These are phyloP conservation scores for Colletotrichum tofieldiae DNA, from an alignment of 2,329 filamentous ascomycete genomes.

Conservation along the genomic window DNA sequence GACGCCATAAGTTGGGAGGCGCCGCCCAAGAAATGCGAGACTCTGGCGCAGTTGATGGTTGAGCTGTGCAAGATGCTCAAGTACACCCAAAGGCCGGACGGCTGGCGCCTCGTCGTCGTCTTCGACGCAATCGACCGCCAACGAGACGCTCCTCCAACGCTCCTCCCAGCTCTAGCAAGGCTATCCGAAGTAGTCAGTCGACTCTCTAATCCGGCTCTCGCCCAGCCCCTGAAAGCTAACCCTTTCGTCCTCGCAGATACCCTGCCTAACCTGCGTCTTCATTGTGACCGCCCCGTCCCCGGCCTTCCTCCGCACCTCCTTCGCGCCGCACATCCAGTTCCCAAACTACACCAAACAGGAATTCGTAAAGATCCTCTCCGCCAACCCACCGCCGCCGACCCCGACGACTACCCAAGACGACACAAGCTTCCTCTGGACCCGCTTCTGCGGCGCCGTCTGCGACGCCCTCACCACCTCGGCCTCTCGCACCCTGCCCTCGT, in stretches of 20 bases:
- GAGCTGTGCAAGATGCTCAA: constrained; percentile 78
- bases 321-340: constrained; percentile 82
- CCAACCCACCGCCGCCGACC: constrained; percentile 60
- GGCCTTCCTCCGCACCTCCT: constrained; percentile 77
- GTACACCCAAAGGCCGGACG: constrained; percentile 54
- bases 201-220: constrained; percentile 30
- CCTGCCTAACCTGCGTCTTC: constrained; percentile 82
- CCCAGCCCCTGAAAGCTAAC: constrained; percentile 29
- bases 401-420: constrained; percentile 68
- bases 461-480: constrained; percentile 88
- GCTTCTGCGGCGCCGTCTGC: constrained; percentile 88
- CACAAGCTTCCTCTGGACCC: constrained; percentile 80
- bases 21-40: constrained; percentile 80
- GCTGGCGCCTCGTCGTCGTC: constrained; percentile 82
- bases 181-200: constrained; percentile 82
- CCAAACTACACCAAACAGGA: constrained; percentile 87
- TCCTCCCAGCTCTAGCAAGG: constrained; percentile 85
- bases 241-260: constrained; percentile 71
- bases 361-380: constrained; percentile 82
- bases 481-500: constrained; percentile 82
- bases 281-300: constrained; percentile 82
- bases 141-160: constrained; percentile 82
- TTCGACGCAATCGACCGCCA: constrained; percentile 91
- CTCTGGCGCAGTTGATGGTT: constrained; percentile 81
- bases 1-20: constrained; percentile 65